Percentiles rank a stretch among this genome's conserved stretches.
Conservation (phyloP, 352 stramenopile species). For the Pseudoperonospora humuli region DNA sequence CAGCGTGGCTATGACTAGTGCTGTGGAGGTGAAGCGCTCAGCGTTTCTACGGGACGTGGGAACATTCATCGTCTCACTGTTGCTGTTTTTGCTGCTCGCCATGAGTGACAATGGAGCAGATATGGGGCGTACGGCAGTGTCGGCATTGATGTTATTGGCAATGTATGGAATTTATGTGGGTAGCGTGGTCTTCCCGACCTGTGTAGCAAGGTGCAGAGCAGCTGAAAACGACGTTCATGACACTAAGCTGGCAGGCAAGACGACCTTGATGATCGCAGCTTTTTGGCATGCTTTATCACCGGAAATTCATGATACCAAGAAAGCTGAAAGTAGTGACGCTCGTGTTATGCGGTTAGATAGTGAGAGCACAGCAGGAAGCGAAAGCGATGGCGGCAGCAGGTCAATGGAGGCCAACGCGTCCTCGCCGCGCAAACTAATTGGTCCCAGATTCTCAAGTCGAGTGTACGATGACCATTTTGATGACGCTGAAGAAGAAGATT, state of each 20-base stretch:
- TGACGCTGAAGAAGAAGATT: conserved; percentile 36
- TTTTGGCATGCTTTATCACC: conserved; percentile 73
- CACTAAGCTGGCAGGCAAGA: conserved; percentile 8
- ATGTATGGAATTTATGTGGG: conserved; percentile 55
- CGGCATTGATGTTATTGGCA: conserved; percentile 39
- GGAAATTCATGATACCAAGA: conserved; percentile 7
- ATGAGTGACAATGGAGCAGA: conserved; percentile 12
- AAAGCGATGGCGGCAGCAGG: conserved; percentile 1
- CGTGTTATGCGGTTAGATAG: conserved; percentile 34
- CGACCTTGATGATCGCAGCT: conserved; percentile 43
- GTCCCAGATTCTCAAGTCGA: conserved; percentile 30
- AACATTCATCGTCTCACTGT: conserved; percentile 39
- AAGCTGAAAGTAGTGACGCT: conserved; percentile 23
- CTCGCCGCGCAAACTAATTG: conserved; percentile 5
- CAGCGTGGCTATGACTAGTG: conserved; percentile 67
- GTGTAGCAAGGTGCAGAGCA: conserved; percentile 26
- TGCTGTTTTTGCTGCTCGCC: conserved; percentile 38
- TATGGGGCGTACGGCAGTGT: conserved; percentile 10
- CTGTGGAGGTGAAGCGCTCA: conserved; percentile 53
- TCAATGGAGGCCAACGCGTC: conserved; percentile 8
- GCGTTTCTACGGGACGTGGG: conserved; percentile 58
- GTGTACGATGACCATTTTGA: conserved; percentile 69
- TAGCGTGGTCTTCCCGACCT: conserved; percentile 49
- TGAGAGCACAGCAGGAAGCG: conserved; percentile 7
- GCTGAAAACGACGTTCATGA: conserved; percentile 9